Conservation (phyloP, 2,329 filamentous ascomycete species). For the Fusarium siculi region DNA sequence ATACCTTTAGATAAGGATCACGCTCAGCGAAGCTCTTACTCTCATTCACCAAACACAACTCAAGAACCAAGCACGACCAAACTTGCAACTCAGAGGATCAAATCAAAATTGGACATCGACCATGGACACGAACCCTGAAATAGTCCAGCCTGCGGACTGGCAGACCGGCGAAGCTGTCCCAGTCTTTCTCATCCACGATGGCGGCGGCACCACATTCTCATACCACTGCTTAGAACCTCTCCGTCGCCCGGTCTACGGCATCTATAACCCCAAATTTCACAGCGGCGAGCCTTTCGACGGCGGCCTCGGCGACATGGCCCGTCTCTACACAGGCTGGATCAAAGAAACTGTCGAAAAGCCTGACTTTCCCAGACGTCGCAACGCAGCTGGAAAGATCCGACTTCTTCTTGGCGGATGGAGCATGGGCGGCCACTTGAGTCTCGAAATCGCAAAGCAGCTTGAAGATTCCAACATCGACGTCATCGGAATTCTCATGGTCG, state of each 20-base stretch:
- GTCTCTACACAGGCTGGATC: slow-evolving; percentile 60
- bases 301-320: slow-evolving; percentile 65
- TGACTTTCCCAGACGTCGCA: slow-evolving; percentile 44
- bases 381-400: slow-evolving; percentile 45
- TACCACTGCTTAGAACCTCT: slow-evolving; percentile 65
- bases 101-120: not conserved
- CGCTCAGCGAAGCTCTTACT: too few species aligned
- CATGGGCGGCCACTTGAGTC: slow-evolving; percentile 61
- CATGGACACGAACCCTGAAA: slow-evolving; percentile 48
- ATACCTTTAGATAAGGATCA: not conserved
- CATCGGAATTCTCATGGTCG: slow-evolving; percentile 63
- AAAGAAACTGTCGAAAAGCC: slow-evolving; percentile 48
- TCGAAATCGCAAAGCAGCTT: slow-evolving; percentile 61
- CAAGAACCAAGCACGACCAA: not conserved
- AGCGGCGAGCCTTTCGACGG: slow-evolving; percentile 60
- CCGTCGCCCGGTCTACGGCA: slow-evolving; percentile 62
- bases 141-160: slow-evolving; percentile 50
- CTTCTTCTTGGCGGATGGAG: slow-evolving; percentile 68
- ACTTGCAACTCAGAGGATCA: not conserved
- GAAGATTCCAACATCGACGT: slow-evolving; percentile 54
- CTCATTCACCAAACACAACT: not conserved
- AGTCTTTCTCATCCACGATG: slow-evolving; percentile 68
- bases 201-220: slow-evolving; percentile 68
- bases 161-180: slow-evolving; percentile 50
- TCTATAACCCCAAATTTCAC: slow-evolving; percentile 65